These are phyloP conservation scores for Wickerhamiella pararugosa DNA, from an alignment of 1,139 yeast genomes.

Conservation along the genomic window DNA sequence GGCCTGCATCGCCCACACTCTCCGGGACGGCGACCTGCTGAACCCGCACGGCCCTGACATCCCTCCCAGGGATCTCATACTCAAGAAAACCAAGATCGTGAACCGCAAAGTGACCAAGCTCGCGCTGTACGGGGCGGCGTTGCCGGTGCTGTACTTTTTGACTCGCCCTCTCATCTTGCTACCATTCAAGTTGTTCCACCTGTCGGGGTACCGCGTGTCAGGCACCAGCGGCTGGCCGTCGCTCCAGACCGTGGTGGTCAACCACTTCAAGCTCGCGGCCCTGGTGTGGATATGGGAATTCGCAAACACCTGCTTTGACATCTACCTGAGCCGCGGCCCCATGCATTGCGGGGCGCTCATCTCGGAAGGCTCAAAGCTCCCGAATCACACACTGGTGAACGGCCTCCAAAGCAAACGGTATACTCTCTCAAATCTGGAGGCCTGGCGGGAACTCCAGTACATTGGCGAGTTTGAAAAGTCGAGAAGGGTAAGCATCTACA, in stretches of 20 bases:
- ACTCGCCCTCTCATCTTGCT: slow-evolving; percentile 28
- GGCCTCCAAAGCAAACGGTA: slow-evolving; percentile 33
- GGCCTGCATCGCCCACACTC: background rate
- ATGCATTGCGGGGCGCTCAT: slow-evolving; percentile 57
- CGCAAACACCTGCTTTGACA: slow-evolving; percentile 46
- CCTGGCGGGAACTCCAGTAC: slow-evolving; percentile 26
- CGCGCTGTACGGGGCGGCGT: slow-evolving; percentile 20
- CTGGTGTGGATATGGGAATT: slow-evolving; percentile 42
- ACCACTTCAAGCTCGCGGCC: slow-evolving; percentile 24
- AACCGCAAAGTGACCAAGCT: background rate
- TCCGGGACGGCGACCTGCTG: slow-evolving; percentile 6
- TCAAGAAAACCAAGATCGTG: background rate
- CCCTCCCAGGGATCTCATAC: slow-evolving; percentile 1
- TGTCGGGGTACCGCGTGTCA: slow-evolving; percentile 23
- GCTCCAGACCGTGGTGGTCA: slow-evolving; percentile 24
- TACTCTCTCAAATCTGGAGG: slow-evolving; percentile 31
- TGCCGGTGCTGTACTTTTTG: slow-evolving; percentile 36
- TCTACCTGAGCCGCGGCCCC: slow-evolving; percentile 75
- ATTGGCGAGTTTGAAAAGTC: slow-evolving; percentile 21
- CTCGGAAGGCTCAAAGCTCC: slow-evolving; percentile 53
- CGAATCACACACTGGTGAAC: slow-evolving; percentile 54
- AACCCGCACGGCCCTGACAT: background rate
- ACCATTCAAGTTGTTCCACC: slow-evolving; percentile 29
- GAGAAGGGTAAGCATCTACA: slow-evolving; percentile 24
- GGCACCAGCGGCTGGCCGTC: slow-evolving; percentile 28